Percentiles rank a stretch among this genome's conserved stretches.
Evolutionary conservation across 768 basidiomycete genomes (phyloP).

Genomic region (Xerocomellus intermedius): DNA sequence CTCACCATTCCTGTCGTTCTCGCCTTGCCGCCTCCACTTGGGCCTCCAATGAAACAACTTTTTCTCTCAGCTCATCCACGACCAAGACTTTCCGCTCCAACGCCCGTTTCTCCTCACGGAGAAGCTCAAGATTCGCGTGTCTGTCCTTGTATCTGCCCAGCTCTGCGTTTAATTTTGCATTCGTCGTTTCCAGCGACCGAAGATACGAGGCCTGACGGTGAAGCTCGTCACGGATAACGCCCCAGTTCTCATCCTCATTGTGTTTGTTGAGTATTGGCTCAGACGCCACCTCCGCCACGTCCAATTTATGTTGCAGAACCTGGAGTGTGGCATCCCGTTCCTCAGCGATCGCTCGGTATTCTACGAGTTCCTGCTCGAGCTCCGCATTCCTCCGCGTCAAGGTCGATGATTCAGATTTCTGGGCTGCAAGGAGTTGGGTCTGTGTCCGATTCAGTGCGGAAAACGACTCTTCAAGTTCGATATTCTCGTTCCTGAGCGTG

Average conservation of each 20-base stretch:
- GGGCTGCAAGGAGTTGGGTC: constrained; percentile 47
- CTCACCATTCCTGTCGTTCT: constrained; percentile 62
- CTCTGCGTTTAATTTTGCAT: constrained; percentile 55
- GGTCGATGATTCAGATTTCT: constrained; percentile 51
- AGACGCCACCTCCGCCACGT: constrained; percentile 40
- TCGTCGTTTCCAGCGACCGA: constrained; percentile 56
- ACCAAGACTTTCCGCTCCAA: constrained; percentile 52
- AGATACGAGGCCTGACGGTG: constrained; percentile 63
- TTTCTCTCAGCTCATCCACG: constrained; percentile 55
- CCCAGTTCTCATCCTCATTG: constrained; percentile 56
- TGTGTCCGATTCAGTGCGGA: constrained; percentile 47
- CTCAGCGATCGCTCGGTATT: constrained; percentile 41
- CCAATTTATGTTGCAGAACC: constrained; percentile 47
- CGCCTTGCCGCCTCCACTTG: constrained; percentile 59
- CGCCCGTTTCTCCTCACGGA: constrained; percentile 70
- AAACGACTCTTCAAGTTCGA: constrained; percentile 60
- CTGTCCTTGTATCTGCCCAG: constrained; percentile 51
- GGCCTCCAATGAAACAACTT: constrained; percentile 56
- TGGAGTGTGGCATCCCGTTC: constrained; percentile 41
- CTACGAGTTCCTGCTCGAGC: constrained; percentile 48
- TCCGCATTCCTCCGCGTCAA: constrained; percentile 45
- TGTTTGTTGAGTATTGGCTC: constrained; percentile 27
- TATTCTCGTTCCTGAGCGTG: constrained; percentile 53
- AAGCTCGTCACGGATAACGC: constrained; percentile 64
- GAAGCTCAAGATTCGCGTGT: constrained; percentile 61